Percentiles rank a stretch among this genome's conserved stretches.
Evolutionary conservation across 1,284 basidiomycete species (phyloP).

Genomic region (Bjerkandera adusta): DNA sequence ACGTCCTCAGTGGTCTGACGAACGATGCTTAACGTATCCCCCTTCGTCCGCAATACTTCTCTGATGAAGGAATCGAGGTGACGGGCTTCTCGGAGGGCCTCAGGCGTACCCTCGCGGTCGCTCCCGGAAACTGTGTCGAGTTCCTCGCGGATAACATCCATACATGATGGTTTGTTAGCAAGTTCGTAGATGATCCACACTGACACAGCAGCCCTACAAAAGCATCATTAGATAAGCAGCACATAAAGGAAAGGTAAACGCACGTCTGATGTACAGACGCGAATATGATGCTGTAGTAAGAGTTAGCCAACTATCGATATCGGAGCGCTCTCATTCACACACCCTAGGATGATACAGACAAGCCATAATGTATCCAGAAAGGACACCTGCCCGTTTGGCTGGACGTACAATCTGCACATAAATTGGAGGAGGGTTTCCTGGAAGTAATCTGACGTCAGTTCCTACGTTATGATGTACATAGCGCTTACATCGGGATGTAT

Average conservation of each 20-base stretch:
- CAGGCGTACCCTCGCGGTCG: constrained; percentile 26
- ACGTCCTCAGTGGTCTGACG: constrained; percentile 32
- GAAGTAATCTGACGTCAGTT: not conserved
- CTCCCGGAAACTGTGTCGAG: constrained; percentile 24
- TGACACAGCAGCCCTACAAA: constrained; percentile 33
- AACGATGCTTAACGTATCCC: constrained; percentile 33
- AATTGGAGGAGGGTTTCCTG: constrained; percentile 6
- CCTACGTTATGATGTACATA: not conserved
- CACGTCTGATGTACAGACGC: constrained; percentile 37
- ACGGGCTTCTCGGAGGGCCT: constrained; percentile 29
- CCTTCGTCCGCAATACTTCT: constrained; percentile 38
- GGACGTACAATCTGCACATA: constrained; percentile 6
- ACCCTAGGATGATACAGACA: constrained; percentile 22
- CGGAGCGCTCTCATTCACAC: constrained; percentile 15
- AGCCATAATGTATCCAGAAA: constrained; percentile 14
- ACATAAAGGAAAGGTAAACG: constrained; percentile 9
- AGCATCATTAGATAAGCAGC: not conserved
- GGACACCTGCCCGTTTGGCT: constrained; percentile 4
- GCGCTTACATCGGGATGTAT: not conserved
- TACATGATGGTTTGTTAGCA: constrained; percentile 3
- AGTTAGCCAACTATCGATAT: no score
- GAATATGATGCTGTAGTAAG: constrained; percentile 30
- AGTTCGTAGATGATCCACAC: constrained; percentile 30
- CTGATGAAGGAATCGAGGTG: constrained; percentile 37
- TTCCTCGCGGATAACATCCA: constrained; percentile 15